A percentile compares a stretch with the other conserved stretches of the same genome.
phyloP scores from a whole-genome alignment of 1,284 basidiomycete species.

The Ganoderma lucidum region DNA sequence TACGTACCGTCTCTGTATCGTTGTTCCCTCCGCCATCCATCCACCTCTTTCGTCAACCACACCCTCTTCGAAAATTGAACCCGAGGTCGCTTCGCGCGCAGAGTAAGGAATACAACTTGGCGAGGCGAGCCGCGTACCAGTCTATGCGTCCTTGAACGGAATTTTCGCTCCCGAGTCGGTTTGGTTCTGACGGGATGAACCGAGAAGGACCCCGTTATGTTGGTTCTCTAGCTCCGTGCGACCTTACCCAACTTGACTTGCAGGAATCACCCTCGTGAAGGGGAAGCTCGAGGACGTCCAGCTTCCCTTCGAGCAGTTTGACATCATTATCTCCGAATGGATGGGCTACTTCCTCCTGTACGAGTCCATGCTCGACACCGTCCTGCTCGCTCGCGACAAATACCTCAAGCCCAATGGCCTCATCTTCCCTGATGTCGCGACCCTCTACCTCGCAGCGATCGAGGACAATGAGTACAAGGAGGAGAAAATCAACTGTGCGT shows the following conservation, averaged over 20 bases:
- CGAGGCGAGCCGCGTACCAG: background rate
- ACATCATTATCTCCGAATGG: slow-evolving; percentile 99
- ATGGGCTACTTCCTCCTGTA: slow-evolving; percentile 98
- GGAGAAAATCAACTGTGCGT: slow-evolving; percentile 97
- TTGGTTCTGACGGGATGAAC: background rate
- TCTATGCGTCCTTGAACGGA: background rate
- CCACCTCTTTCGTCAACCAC: background rate
- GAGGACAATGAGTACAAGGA: slow-evolving; percentile 99
- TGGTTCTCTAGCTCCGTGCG: background rate
- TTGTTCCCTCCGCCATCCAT: background rate
- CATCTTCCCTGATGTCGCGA: slow-evolving; percentile 97
- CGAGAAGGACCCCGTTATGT: background rate
- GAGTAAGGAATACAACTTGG: background rate
- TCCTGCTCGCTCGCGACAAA: slow-evolving; percentile 95
- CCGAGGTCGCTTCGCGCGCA: background rate
- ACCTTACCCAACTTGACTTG: background rate
- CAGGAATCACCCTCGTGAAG: slow-evolving; percentile 95
- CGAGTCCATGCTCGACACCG: slow-evolving; percentile 99
- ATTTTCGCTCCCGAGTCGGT: background rate
- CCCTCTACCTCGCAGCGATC: slow-evolving; percentile 94
- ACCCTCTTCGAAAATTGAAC: background rate
- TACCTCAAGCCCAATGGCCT: slow-evolving; percentile 92
- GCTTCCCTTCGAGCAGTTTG: slow-evolving; percentile 88
- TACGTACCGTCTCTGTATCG: slow-evolving; percentile 51
- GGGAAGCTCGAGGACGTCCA: slow-evolving; percentile 96